These are phyloP conservation scores for Cladorrhinum sp. DNA, from an alignment of 2,329 filamentous ascomycete genomes.

Conservation along the genomic window DNA sequence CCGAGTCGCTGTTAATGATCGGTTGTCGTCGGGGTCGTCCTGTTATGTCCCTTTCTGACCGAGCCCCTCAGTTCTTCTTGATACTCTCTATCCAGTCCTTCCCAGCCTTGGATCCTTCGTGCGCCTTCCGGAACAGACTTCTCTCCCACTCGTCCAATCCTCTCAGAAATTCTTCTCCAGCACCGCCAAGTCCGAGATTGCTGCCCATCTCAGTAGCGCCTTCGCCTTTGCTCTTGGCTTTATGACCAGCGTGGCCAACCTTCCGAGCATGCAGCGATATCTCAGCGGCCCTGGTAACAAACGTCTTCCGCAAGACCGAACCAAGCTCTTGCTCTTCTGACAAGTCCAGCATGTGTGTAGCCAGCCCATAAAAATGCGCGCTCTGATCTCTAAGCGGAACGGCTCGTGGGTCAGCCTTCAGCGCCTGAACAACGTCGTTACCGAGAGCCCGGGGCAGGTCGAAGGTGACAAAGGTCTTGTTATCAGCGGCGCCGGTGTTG, in stretches of 20 bases:
- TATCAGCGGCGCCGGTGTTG: conserved; percentile 39
- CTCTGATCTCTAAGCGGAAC: conserved; percentile 81
- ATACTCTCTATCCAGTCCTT: conserved; percentile 64
- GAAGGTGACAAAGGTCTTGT: conserved; percentile 67
- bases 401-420: conserved; percentile 84
- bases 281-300: conserved; percentile 75
- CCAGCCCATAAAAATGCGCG: conserved; percentile 83
- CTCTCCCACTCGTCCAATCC: conserved; percentile 90
- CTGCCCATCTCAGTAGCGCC: conserved; percentile 49
- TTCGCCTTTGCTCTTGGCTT: conserved; percentile 51
- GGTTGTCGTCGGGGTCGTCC: background rate
- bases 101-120: conserved; percentile 68
- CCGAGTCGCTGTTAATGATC: background rate
- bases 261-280: conserved; percentile 89
- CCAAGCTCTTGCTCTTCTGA: conserved; percentile 81
- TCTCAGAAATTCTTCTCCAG: conserved; percentile 78
- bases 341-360: conserved; percentile 80
- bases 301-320: conserved; percentile 71
- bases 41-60: background rate
- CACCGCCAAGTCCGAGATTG: conserved; percentile 54
- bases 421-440: conserved; percentile 76
- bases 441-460: conserved; percentile 78
- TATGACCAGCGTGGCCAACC: conserved; percentile 63
- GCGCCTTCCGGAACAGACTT: conserved; percentile 67
- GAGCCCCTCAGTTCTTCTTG: conserved; percentile 24